phyloP scores from a whole-genome alignment of 306 rosid genomes.

The Purshia tridentata region DNA sequence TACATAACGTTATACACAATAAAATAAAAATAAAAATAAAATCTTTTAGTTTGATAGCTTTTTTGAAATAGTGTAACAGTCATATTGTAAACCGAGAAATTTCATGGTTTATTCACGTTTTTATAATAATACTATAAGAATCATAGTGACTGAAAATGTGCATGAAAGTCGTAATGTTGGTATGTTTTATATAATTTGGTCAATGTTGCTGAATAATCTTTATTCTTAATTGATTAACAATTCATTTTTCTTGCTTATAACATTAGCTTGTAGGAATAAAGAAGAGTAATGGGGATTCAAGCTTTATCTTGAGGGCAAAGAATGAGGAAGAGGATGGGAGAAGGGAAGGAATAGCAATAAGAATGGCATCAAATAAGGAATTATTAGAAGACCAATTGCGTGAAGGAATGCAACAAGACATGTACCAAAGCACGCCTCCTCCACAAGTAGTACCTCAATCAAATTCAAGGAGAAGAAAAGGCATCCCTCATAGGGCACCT shows the following conservation, averaged over 20 bases:
- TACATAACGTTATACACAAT: no score
- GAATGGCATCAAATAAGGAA: slow-evolving; percentile 33
- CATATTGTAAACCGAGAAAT: no score
- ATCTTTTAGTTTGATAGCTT: no score
- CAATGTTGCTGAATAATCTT: neutral
- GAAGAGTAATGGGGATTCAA: slow-evolving; percentile 42
- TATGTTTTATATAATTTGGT: neutral
- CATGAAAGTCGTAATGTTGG: neutral
- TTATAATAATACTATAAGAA: no score
- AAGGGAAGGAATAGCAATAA: slow-evolving; percentile 41
- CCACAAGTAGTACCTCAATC: slow-evolving; percentile 24
- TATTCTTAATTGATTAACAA: neutral
- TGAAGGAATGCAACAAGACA: slow-evolving; percentile 45
- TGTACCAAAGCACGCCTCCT: slow-evolving; percentile 35
- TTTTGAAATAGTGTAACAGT: no score
- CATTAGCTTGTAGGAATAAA: slow-evolving; percentile 44
- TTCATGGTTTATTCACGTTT: no score
- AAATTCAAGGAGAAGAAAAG: slow-evolving; percentile 72
- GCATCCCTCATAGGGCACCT: slow-evolving; percentile 72
- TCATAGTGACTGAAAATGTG: no score
- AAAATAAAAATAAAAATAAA: no score
- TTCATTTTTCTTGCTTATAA: neutral
- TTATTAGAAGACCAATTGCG: slow-evolving; percentile 38
- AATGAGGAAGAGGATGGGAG: slow-evolving; percentile 45
- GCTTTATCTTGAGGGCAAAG: slow-evolving; percentile 44